phyloP scores from a whole-genome alignment of 495 filamentous ascomycete species.

The Physcia stellaris region DNA sequence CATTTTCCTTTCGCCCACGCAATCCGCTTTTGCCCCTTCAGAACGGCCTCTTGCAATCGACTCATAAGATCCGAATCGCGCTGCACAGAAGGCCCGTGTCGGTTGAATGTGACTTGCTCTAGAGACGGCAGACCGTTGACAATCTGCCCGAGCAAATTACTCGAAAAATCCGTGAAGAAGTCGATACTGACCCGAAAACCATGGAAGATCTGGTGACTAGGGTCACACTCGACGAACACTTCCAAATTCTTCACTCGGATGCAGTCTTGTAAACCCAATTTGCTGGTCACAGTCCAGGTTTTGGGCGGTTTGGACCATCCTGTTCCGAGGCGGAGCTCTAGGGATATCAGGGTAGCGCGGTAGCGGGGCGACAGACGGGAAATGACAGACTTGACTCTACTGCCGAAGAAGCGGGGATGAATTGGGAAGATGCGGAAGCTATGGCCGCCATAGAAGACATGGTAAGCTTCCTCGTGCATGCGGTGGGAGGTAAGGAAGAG shows the following conservation, averaged over 20 bases:
- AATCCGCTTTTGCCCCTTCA: conserved; percentile 36
- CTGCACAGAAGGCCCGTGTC: conserved; percentile 53
- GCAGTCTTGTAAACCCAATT: conserved; percentile 54
- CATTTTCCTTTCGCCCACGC: conserved; percentile 61
- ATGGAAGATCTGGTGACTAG: conserved; percentile 55
- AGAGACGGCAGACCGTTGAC: conserved; percentile 46
- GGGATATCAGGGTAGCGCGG: conserved; percentile 46
- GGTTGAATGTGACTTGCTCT: conserved; percentile 60
- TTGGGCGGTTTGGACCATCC: conserved; percentile 65
- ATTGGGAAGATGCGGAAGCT: conserved; percentile 68
- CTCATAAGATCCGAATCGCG: conserved; percentile 56
- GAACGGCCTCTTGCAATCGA: conserved; percentile 45
- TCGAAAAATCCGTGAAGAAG: conserved; percentile 64
- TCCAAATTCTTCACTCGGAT: conserved; percentile 46
- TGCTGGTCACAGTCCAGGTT: conserved; percentile 54
- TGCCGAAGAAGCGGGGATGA: conserved; percentile 50
- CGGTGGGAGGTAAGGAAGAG: conserved; percentile 50
- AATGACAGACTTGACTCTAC: conserved; percentile 48
- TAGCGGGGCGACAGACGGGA: conserved; percentile 51
- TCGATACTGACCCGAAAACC: conserved; percentile 55
- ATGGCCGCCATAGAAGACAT: conserved; percentile 61
- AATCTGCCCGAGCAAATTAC: conserved; percentile 41
- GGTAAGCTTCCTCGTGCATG: conserved; percentile 57
- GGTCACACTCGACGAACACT: conserved; percentile 69
- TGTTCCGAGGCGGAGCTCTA: conserved; percentile 69